Evolutionary conservation across 2,329 filamentous ascomycete genomes (phyloP), one percentile per base, ranked within the genome.

Genomic region (Cercospora zeina): DNA sequence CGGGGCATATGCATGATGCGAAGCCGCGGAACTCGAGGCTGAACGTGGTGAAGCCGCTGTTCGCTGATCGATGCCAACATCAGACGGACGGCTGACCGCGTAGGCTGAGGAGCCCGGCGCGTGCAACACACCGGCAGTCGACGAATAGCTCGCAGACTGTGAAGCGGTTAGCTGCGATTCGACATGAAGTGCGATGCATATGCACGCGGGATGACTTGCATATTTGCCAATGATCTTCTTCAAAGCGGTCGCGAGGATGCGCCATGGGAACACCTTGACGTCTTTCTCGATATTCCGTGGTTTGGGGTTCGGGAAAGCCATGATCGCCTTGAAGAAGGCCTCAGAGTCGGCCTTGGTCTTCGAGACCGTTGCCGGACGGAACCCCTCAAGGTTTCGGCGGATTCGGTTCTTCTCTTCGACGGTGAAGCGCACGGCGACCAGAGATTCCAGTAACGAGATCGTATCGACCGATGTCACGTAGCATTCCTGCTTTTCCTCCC

Each of bases 191-290:
- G 64, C 67, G 65, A 55, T 63, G 60, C 65, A 66, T 66, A 67
- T 71, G 67, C 66, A 70, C 68, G 69, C 63, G 55, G 61, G 62
- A 65, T 66, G 66, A 84, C 85, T 78, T 79, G 87, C 85, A 77
- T 97, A 99, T 89, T 99, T 99, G 72, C 91, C 88, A 74, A 99
- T 96, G 72, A 99, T 97, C 82, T 99, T 99, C 83, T 96, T 96
- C 68, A 99, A 83, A 0, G 95, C 93, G 63, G 87, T 85, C 54
- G 86, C 85, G 49, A 99, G 82, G 63, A 95, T 91, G 77, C 92
- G 95, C 95, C 95, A 99, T 4, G 92, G 89, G 73, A 97, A 99
- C 11, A 97, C 95, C 79, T 99, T 99, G 74, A 99, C 93, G 72
- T 97, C 93, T 80, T 99, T 99, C 80, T 97, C 95, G 67, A 99